Conservation (phyloP, 176 grass and related monocot species). For the Carex scoparia region DNA sequence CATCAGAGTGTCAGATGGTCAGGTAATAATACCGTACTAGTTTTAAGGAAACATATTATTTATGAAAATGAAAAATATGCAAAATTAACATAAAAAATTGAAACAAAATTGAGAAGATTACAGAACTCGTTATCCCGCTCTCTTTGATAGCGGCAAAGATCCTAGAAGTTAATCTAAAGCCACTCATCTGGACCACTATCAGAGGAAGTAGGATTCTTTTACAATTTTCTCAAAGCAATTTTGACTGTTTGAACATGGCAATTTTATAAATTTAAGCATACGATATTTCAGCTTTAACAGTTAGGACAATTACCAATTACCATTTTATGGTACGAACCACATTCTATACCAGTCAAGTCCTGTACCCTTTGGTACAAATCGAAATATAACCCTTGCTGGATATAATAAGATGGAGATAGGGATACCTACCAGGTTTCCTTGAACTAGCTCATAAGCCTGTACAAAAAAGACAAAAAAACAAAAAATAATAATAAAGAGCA, state of each 20-base stretch:
- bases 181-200: not conserved
- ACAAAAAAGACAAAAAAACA: constrained; percentile 28
- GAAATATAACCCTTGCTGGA: not conserved
- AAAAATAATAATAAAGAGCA: not conserved
- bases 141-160: not conserved
- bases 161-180: not conserved
- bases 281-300: not conserved
- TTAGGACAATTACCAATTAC: not conserved
- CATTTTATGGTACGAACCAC: not conserved
- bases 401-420: not conserved
- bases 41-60: not conserved
- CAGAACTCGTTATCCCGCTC: not conserved
- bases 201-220: not conserved
- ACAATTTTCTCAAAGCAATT: not conserved
- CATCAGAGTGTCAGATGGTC: not conserved
- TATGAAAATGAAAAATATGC: not conserved
- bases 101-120: not conserved
- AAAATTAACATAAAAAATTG: not conserved
- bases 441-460: constrained; percentile 88
- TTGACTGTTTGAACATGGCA: not conserved
- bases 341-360: not conserved
- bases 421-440: constrained; percentile 69
- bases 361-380: not conserved
- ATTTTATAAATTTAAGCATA: not conserved
- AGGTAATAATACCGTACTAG: not conserved